Evolutionary conservation across 169 alveolate species (phyloP), one percentile per base, ranked within the genome.

Genomic region (Eimeria falciformis): DNA sequence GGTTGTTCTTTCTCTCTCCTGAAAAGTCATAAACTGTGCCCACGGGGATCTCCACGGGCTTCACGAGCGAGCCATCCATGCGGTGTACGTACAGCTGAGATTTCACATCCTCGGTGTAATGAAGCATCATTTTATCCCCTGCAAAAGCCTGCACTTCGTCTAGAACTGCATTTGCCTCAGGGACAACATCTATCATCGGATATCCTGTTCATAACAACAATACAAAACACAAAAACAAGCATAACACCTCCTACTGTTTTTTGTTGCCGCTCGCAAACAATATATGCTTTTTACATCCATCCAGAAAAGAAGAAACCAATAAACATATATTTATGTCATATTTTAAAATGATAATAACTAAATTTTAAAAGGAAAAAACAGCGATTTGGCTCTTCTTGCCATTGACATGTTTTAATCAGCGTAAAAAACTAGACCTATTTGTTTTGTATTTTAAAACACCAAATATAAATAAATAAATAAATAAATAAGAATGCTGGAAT

Each of bases 21-120:
- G 92, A 86, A 56, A 86, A 33, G 6, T 33, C 77, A 2, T 23
- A n/a, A 9, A 86, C 85, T 56, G 85, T 43, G n/a, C 92, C 92
- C 58, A 86, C 84, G 5, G 84, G 86, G 2, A 86, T 29, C n/a
- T 68, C 73, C 12, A 86, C 21, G 9, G 71, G 27, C 14, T 27
- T 23, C 12, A 69, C 17, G 25, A n/a, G 45, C 50, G 21, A 2
- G n/a, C 86, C 92, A 58, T 69, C 73, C 43, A 86, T 45, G 47
- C 27, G 58, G 47, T 55, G 86, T 37, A 71, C 75, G 43, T 86
- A 73, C 55, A 86, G 65, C 47, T 18, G 45, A 50, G 85, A 86
- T 14, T 55, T 37, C 29, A 86, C 92, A 40, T 86, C 92, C 18
- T 69, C 84, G 11, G 29, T 58, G 82, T 84, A 84, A 29, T 65